Base-by-base conservation (phyloP, 192 early-diverging fungal genomes). In the Coemansia sp. region DNA sequence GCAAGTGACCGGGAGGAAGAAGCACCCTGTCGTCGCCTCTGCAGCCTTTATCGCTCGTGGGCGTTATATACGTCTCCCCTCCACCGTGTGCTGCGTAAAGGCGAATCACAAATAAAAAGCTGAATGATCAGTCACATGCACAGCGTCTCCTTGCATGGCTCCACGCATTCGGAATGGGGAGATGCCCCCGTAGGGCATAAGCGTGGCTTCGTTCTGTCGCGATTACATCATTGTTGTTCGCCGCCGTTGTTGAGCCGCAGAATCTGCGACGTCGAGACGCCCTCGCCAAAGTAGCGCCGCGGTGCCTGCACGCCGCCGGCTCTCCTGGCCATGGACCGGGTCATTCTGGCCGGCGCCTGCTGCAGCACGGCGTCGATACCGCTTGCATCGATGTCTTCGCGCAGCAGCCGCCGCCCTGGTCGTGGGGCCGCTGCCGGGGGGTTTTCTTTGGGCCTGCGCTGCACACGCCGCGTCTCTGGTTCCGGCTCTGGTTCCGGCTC, bases 251-350 rank as follows among this genome's bases (percentile, higher is more conserved):
- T 35, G 7, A 63, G 62, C 1, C 72, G 59, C 9, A 78, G 65
- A 16, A 78, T 78, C 62, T 78, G 75, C 7, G 75, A 65, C 20
- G 69, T 50, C 6, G 69, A 68, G 18, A 78, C 75, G 35, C 75
- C 75, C 23, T 72, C 75, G 65, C 75, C 75, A 58, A 71, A 78
- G 45, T 65, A 55, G 3, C 75, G 61, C 36, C 69, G 69, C 1
- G 69, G 65, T 2, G 49, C 49, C 62, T 78, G 59, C 18, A 78
- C 62, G 27, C 64, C 64, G 56, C 75, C 75, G 4, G 61, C 45
- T 45, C 62, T 62, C 22, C 65, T 67, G 25, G 75, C 75, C 75
- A 78, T 71, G n/a, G 75, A 78, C 50, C 75, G 61, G 25, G 75
- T 78, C 62, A 78, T 72, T 25, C 75, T 65, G 36, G 14, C 27